These are phyloP conservation scores for Forsythia suspensa DNA, from an alignment of 257 asterid species.

Conservation along the genomic window DNA sequence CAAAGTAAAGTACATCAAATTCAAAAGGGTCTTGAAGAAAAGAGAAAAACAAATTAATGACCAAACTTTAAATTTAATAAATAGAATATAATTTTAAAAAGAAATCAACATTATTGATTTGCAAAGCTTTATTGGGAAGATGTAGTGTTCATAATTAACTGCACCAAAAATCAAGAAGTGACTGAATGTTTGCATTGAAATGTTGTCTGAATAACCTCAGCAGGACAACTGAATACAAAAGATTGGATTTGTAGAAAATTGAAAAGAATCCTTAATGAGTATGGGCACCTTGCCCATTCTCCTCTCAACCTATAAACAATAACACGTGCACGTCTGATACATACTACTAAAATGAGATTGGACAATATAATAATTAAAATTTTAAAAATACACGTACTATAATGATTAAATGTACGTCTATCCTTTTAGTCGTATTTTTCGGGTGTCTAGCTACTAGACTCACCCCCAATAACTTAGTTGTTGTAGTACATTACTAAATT, in stretches of 20 bases:
- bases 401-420: too few relatives aligned
- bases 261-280: constrained; percentile 10
- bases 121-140: constrained; percentile 1
- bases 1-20: constrained; percentile 27
- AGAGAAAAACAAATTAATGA: constrained; percentile 15
- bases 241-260: constrained; percentile 27
- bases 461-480: too few relatives aligned
- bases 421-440: too few relatives aligned
- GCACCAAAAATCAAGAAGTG: not conserved
- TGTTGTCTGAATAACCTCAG: constrained; percentile 29
- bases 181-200: constrained; percentile 24
- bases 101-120: not conserved
- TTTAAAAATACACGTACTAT: too few relatives aligned
- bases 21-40: constrained; percentile 24
- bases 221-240: constrained; percentile 25
- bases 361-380: too few relatives aligned
- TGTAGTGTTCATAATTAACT: not conserved
- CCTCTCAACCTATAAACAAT: not conserved
- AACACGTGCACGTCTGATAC: too few relatives aligned
- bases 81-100: not conserved
- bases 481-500: too few relatives aligned
- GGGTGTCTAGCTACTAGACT: too few relatives aligned
- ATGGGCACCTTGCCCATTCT: constrained; percentile 33
- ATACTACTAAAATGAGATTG: too few relatives aligned
- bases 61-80: constrained; percentile 4